Base-by-base conservation (phyloP, 1,284 basidiomycete species). In the Moesziomyces antarcticus region DNA sequence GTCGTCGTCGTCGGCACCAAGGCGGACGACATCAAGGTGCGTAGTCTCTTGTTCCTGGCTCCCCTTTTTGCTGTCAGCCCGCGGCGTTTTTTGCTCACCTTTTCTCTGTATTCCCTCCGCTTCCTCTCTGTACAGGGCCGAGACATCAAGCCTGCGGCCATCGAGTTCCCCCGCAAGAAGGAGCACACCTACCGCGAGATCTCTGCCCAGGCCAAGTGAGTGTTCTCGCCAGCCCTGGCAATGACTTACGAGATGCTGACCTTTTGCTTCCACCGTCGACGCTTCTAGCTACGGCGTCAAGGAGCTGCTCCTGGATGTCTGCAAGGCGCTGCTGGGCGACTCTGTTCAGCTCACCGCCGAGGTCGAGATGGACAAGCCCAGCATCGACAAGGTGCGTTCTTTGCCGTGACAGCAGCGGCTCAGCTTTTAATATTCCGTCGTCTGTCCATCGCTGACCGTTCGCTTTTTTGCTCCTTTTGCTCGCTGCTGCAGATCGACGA, bases 111-210 rank as follows among this genome's bases (percentile, higher is more conserved):
- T 22, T 49, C 33, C 8, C 11, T 24, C 3, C 42, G 14, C 16
- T 25, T 45, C 22, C 7, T 11, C 10, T 40, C 8, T 11, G 2
- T 25, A 55, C 50, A 68, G 65, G 46, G 60, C 16, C 71, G 71
- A 61, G 71, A 73, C 25, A 51, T 73, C 57, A 73, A 73, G 61
- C 65, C 71, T 56, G 66, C 55, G 45, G 61, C 56, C 1, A 73
- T 73, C 61, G 71, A 73, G 49, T 73, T 73, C 51, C 65, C 71
- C 9, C 60, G 61, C 54, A 73, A 73, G 51, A 73, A 73, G 55
- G 71, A 69, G 61, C 71, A 56, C n/a, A 43, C 55, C 14, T 73
- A 73, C 52, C 71, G 71, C 46, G 71, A 73, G 48, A 73, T 73
- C 49, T 73, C 71, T 7, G 24, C 71, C 14, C 40, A 68, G 37